Conservation (phyloP, 768 basidiomycete genomes). For the Leccinum disarticulatum region DNA sequence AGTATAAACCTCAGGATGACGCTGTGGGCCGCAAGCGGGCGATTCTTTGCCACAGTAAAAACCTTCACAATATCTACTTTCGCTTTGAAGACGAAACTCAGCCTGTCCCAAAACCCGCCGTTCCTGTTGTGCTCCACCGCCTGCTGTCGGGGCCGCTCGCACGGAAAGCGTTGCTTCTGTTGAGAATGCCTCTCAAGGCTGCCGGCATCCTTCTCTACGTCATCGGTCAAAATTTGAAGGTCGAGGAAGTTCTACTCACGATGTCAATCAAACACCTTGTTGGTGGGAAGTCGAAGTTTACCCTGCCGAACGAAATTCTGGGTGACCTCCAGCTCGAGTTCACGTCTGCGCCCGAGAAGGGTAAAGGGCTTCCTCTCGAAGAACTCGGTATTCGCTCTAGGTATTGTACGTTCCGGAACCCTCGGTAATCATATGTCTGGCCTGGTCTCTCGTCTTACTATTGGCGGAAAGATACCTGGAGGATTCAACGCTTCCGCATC, state of each 20-base stretch:
- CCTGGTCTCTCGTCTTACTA: slow-evolving; percentile 77
- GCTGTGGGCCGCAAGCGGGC: slow-evolving; percentile 74
- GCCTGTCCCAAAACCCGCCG: slow-evolving; percentile 29
- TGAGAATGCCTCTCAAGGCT: slow-evolving; percentile 92
- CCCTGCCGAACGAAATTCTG: slow-evolving; percentile 96
- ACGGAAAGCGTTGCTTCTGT: slow-evolving; percentile 69
- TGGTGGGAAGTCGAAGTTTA: slow-evolving; percentile 83
- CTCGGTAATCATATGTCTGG: slow-evolving; percentile 94
- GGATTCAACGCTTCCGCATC: slow-evolving; percentile 92
- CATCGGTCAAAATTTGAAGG: slow-evolving; percentile 97
- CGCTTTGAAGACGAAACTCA: slow-evolving; percentile 86
- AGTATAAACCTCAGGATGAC: slow-evolving; percentile 89
- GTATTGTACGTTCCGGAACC: slow-evolving; percentile 75
- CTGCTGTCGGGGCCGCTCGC: slow-evolving; percentile 46
- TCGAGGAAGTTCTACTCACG: slow-evolving; percentile 82
- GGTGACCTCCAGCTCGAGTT: slow-evolving; percentile 97
- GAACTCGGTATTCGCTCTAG: slow-evolving; percentile 86
- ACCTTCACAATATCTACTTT: slow-evolving; percentile 96
- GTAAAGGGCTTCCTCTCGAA: slow-evolving; percentile 94
- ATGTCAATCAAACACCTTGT: slow-evolving; percentile 99
- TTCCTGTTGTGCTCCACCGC: slow-evolving; percentile 40
- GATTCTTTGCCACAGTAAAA: slow-evolving; percentile 93
- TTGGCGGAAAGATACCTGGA: slow-evolving; percentile 97
- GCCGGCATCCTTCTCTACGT: slow-evolving; percentile 83
- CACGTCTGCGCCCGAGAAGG: slow-evolving; percentile 93